Evolutionary conservation across 768 basidiomycete species (phyloP).

Genomic region (Phlegmacium glaucopus): DNA sequence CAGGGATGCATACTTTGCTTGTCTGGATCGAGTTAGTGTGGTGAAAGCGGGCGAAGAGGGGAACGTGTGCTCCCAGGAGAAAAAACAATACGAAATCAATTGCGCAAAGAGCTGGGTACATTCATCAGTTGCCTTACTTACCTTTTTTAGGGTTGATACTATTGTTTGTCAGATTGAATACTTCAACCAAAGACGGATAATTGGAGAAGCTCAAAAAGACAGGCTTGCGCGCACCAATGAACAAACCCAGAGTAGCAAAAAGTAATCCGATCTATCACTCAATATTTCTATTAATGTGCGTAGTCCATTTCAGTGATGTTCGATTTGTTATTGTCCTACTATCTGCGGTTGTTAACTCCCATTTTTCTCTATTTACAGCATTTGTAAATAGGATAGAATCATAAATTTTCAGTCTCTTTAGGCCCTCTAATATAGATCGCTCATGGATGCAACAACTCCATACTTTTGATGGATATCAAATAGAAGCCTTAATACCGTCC

Average conservation of each 20-base stretch:
- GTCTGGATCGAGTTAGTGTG: constrained; percentile 68
- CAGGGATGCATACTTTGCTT: constrained; percentile 81
- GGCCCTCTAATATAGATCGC: too few relatives aligned
- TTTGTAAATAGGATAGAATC: too few relatives aligned
- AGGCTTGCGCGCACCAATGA: constrained; percentile 48
- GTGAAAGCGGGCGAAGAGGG: constrained; percentile 74
- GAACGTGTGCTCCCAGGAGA: constrained; percentile 54
- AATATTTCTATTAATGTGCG: too few relatives aligned
- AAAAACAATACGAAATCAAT: constrained; percentile 57
- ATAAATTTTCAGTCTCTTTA: too few relatives aligned
- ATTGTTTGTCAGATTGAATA: constrained; percentile 70
- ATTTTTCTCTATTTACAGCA: too few relatives aligned
- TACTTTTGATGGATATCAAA: too few relatives aligned
- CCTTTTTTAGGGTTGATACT: neutral
- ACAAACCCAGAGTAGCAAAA: constrained; percentile 31
- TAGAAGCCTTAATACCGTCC: too few relatives aligned
- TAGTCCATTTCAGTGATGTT: too few relatives aligned
- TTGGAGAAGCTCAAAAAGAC: constrained; percentile 77
- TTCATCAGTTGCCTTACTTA: constrained; percentile 9
- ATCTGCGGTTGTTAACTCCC: too few relatives aligned
- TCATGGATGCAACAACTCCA: too few relatives aligned
- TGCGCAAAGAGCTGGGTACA: constrained; percentile 92
- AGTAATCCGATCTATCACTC: constrained; percentile 9
- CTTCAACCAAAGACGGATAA: constrained; percentile 86
- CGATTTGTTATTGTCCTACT: too few relatives aligned